These are phyloP conservation scores for Tetracentron sinense DNA, from an alignment of 164 flowering plant species.

Conservation along the genomic window DNA sequence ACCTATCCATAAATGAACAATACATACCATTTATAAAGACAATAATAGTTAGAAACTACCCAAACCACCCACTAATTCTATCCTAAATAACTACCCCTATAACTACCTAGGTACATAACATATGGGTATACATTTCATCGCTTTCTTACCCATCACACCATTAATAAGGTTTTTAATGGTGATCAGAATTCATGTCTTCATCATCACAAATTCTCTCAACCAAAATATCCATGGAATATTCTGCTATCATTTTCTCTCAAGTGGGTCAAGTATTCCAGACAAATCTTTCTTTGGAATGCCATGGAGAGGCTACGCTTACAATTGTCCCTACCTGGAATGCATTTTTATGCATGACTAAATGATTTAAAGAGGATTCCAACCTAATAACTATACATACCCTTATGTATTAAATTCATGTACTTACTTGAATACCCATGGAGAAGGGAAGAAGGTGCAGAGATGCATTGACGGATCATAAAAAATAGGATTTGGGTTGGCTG, in stretches of 20 bases:
- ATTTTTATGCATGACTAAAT: slow-evolving; percentile 35
- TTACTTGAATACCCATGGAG: slow-evolving; percentile 20
- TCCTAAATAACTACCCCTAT: no score
- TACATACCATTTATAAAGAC: no score
- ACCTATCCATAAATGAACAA: no score
- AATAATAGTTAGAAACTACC: no score
- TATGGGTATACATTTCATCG: no score
- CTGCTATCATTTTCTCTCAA: slow-evolving; percentile 27
- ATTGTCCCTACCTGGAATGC: slow-evolving; percentile 34
- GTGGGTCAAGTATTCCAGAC: slow-evolving; percentile 15
- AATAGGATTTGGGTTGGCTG: slow-evolving; percentile 28
- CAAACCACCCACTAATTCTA: no score
- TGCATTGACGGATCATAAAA: slow-evolving; percentile 40
- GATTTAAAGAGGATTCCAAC: slow-evolving; percentile 35
- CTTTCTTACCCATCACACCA: no score
- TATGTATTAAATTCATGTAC: slow-evolving; percentile 35
- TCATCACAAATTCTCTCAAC: slow-evolving; percentile 24
- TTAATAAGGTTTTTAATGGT: no score
- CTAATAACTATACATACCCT: slow-evolving; percentile 44
- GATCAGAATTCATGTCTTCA: slow-evolving; percentile 40
- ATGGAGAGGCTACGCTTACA: slow-evolving; percentile 45
- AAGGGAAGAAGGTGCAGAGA: slow-evolving; percentile 28
- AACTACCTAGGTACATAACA: no score
- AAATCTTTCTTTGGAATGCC: slow-evolving; percentile 31
- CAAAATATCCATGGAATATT: slow-evolving; percentile 32